Evolutionary conservation across 2,329 filamentous ascomycete species (phyloP).

Genomic region (Dactylonectria macrodidyma): DNA sequence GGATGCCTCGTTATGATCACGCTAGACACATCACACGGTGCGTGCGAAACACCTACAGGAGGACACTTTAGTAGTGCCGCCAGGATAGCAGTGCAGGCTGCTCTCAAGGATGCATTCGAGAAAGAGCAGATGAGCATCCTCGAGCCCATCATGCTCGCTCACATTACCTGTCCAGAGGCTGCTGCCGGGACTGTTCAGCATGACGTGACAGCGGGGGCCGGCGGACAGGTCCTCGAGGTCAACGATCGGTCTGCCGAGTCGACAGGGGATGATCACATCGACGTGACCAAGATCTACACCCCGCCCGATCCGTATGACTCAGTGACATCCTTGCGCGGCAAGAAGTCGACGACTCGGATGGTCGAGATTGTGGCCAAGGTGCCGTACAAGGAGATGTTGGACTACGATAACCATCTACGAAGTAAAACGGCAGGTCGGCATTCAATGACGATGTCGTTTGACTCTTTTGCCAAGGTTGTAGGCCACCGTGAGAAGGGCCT

Average conservation of each 20-base stretch:
- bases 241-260: slow-evolving; percentile 65
- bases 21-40: slow-evolving; percentile 75
- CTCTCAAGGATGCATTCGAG: slow-evolving; percentile 74
- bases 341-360: slow-evolving; percentile 64
- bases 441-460: slow-evolving; percentile 71
- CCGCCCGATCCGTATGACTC: slow-evolving; percentile 86
- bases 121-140: slow-evolving; percentile 76
- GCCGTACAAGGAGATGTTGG: slow-evolving; percentile 96
- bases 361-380: slow-evolving; percentile 86
- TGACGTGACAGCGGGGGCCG: slow-evolving; percentile 80
- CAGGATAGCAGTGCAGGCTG: slow-evolving; percentile 75
- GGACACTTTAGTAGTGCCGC: slow-evolving; percentile 76
- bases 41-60: slow-evolving; percentile 72
- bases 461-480: slow-evolving; percentile 70
- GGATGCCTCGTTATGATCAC: slow-evolving; percentile 79
- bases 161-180: slow-evolving; percentile 87
- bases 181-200: slow-evolving; percentile 87
- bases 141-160: slow-evolving; percentile 94
- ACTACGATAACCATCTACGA: slow-evolving; percentile 90
- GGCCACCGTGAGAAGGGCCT: slow-evolving; percentile 68
- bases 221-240: slow-evolving; percentile 82
- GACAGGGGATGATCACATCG: slow-evolving; percentile 65
- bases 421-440: slow-evolving; percentile 89
- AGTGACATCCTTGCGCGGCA: slow-evolving; percentile 69
- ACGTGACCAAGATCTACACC: slow-evolving; percentile 84